Percentiles rank a stretch among this genome's conserved stretches.
Evolutionary conservation across 805 yeast species (phyloP).

Genomic region (Candida easanensis): DNA sequence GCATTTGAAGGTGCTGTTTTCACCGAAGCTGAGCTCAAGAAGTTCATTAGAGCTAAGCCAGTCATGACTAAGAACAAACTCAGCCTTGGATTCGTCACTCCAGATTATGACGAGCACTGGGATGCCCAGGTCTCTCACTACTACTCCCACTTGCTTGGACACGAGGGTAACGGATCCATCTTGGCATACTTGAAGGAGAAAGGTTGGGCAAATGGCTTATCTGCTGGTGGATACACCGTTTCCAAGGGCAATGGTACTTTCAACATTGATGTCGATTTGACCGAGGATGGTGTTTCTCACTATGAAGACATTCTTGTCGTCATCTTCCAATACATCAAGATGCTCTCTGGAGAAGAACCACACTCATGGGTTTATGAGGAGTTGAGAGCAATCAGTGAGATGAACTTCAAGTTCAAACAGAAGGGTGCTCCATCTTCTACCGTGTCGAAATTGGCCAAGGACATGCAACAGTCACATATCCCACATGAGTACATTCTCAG

Average conservation of each 20-base stretch:
- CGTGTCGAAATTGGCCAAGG: constrained; percentile 63
- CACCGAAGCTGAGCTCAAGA: constrained; percentile 45
- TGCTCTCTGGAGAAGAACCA: constrained; percentile 58
- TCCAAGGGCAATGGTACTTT: constrained; percentile 69
- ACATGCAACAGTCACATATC: constrained; percentile 52
- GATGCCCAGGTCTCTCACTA: constrained; percentile 67
- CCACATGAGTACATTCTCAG: constrained; percentile 68
- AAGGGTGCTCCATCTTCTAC: constrained; percentile 70
- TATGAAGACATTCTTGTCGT: constrained; percentile 59
- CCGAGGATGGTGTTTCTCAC: constrained; percentile 64
- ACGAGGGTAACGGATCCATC: constrained; percentile 87
- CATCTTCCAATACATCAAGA: constrained; percentile 69
- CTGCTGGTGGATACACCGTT: constrained; percentile 67
- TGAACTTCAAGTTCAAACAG: constrained; percentile 78
- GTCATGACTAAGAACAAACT: constrained; percentile 75
- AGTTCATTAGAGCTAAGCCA: constrained; percentile 66
- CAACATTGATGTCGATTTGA: constrained; percentile 69
- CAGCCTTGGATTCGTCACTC: constrained; percentile 67
- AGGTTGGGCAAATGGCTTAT: constrained; percentile 78
- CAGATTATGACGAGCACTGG: constrained; percentile 72
- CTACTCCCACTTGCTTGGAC: constrained; percentile 82
- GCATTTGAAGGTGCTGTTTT: constrained; percentile 47
- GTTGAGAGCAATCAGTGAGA: constrained; percentile 59
- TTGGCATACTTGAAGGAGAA: constrained; percentile 62
- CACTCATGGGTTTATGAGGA: constrained; percentile 83